These are phyloP conservation scores for Toxicodendron radicans DNA, from an alignment of 345 rosid species.

Conservation along the genomic window DNA sequence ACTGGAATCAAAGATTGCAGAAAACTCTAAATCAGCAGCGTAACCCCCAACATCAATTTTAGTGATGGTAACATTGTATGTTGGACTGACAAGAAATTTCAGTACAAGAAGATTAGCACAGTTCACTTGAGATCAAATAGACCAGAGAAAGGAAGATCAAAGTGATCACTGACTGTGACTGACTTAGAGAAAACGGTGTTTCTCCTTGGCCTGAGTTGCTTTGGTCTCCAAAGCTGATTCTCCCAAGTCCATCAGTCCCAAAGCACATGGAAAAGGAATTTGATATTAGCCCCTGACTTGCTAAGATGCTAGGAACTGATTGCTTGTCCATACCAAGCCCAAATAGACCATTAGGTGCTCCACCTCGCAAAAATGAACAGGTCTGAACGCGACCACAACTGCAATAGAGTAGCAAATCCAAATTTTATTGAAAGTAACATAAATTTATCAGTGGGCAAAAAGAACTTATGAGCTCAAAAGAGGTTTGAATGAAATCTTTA, in stretches of 20 bases:
- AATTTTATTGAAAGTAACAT: slow-evolving; percentile 13
- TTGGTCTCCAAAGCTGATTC: slow-evolving; percentile 90
- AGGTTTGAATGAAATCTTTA: not conserved
- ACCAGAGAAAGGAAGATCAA: not conserved
- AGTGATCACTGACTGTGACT: slow-evolving; percentile 54
- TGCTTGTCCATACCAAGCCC: slow-evolving; percentile 83
- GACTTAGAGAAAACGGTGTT: slow-evolving; percentile 75
- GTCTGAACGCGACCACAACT: slow-evolving; percentile 90
- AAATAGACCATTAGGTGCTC: slow-evolving; percentile 94
- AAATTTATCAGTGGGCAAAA: not conserved
- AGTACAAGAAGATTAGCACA: slow-evolving; percentile 16
- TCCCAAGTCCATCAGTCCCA: slow-evolving; percentile 61
- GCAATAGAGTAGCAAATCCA: slow-evolving; percentile 27
- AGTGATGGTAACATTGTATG: slow-evolving; percentile 74
- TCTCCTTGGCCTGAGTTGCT: slow-evolving; percentile 79
- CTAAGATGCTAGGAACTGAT: slow-evolving; percentile 91
- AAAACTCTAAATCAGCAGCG: slow-evolving; percentile 48
- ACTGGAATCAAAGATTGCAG: slow-evolving; percentile 88
- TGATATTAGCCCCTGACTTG: slow-evolving; percentile 55
- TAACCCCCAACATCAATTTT: slow-evolving; percentile 62
- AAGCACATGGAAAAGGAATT: slow-evolving; percentile 99
- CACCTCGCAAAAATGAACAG: slow-evolving; percentile 79
- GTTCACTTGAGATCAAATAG: not conserved
- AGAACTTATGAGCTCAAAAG: not conserved
- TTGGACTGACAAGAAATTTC: slow-evolving; percentile 52